These are phyloP conservation scores for Kodamaea plutei DNA, from an alignment of 1,139 yeast species.

Conservation along the genomic window DNA sequence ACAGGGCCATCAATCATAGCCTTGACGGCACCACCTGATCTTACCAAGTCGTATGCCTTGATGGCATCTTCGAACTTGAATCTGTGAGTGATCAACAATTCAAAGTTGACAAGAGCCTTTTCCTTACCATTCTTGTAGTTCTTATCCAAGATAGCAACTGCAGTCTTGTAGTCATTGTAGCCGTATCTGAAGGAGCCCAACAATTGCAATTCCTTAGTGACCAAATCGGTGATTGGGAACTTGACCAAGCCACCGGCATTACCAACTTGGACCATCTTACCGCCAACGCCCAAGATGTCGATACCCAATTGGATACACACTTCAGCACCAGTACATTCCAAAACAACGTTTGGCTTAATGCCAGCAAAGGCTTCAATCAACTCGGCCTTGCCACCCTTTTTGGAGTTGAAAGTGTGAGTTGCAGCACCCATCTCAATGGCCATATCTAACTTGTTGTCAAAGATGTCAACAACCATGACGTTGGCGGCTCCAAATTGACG, in stretches of 20 bases:
- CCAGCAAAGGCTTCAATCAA: slow-evolving; percentile 43
- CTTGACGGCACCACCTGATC: slow-evolving; percentile 45
- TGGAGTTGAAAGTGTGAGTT: slow-evolving; percentile 58
- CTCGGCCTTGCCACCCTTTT: slow-evolving; percentile 27
- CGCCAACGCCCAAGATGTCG: slow-evolving; percentile 54
- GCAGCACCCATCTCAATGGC: slow-evolving; percentile 58
- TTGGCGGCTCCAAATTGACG: slow-evolving; percentile 77
- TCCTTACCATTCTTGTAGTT: slow-evolving; percentile 60
- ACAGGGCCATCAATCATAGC: slow-evolving; percentile 46
- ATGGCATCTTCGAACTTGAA: slow-evolving; percentile 71
- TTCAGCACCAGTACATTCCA: slow-evolving; percentile 74
- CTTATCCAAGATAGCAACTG: slow-evolving; percentile 61
- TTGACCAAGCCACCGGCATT: slow-evolving; percentile 63
- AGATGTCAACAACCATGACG: slow-evolving; percentile 61
- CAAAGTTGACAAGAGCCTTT: slow-evolving; percentile 38
- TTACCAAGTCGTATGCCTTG: slow-evolving; percentile 73
- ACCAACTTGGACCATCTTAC: slow-evolving; percentile 71
- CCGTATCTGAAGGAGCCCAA: slow-evolving; percentile 82
- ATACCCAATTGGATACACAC: slow-evolving; percentile 66
- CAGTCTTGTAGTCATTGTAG: slow-evolving; percentile 70
- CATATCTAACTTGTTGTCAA: slow-evolving; percentile 54
- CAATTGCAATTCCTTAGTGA: slow-evolving; percentile 64
- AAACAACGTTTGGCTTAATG: slow-evolving; percentile 51
- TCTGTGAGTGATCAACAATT: slow-evolving; percentile 70
- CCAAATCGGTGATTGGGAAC: slow-evolving; percentile 72